These are phyloP conservation scores for Populus hybrid DNA, from an alignment of 441 rosid genomes.

Conservation along the genomic window DNA sequence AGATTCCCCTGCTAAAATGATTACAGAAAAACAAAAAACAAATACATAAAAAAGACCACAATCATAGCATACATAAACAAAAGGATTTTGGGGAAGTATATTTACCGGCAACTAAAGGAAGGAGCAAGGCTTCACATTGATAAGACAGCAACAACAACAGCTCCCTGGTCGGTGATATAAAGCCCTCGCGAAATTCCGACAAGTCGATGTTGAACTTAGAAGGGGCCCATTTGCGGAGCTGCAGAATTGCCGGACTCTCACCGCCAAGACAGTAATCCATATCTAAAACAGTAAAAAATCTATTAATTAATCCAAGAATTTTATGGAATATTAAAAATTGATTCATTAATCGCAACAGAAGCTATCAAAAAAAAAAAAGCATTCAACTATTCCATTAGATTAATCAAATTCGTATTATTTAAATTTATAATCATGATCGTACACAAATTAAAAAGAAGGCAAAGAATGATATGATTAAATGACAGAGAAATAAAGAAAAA, in stretches of 20 bases:
- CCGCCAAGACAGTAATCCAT: slow-evolving; percentile 43
- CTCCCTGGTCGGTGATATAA: slow-evolving; percentile 84
- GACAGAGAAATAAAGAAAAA: neutral
- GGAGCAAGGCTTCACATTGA: slow-evolving; percentile 64
- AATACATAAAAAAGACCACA: neutral
- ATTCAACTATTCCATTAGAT: neutral
- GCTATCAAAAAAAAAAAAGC: neutral
- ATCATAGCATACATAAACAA: neutral
- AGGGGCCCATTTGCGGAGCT: slow-evolving; percentile 78
- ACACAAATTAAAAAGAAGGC: too few species aligned
- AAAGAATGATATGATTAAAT: too few species aligned
- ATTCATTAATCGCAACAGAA: neutral
- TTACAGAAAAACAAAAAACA: neutral
- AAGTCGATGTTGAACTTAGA: slow-evolving; percentile 49
- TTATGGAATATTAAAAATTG: neutral
- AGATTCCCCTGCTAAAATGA: slow-evolving; percentile 40
- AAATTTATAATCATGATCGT: neutral
- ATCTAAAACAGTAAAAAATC: neutral
- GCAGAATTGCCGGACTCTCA: slow-evolving; percentile 62
- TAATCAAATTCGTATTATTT: neutral
- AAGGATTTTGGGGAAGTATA: neutral
- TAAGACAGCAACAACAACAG: slow-evolving; percentile 62
- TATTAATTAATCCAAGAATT: neutral
- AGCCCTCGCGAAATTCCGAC: slow-evolving; percentile 85
- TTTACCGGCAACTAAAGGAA: slow-evolving; percentile 69